Base-by-base conservation (phyloP, 495 filamentous ascomycete species). In the Cudoniella acicularis region DNA sequence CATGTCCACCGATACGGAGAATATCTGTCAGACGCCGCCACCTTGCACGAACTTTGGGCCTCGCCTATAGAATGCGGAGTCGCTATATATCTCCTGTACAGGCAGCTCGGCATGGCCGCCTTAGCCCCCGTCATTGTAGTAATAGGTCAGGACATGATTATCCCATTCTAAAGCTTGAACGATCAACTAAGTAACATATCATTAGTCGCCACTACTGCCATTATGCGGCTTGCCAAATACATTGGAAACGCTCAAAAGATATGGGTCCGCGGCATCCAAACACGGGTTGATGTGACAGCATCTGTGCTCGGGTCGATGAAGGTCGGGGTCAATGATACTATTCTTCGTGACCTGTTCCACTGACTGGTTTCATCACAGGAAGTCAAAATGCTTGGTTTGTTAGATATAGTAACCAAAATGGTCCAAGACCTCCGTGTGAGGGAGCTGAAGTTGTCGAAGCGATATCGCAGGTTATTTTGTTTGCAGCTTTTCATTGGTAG, bases 1-100 rank as follows among this genome's bases (percentile, higher is more conserved):
- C 4, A 85, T 87, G 82, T 81, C 79, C 55, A 67, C 65, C 18
- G 72, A 73, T 49, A 62, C 64, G 50, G 69, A 74, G 54, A 58
- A 65, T 1, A 70, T 72, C 46, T 72, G 72, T 3, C 66, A 71
- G 22, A 80, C 1, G 75, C 77, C 67, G 68, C 73, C 18, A 69
- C 67, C 22, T 69, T 84, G 48, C 80, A 87, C 56, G 82, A 86
- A 54, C 71, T 82, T 24, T 87, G 83, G 83, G 72, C 70, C 3
- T 67, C 60, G 42, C 47, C 65, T 4, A 66, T 72, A 62, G 63
- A 66, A 22, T 45, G 67, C 11, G 62, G 25, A 18, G 59, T 71
- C 20, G 69, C 67, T n/a, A 45, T 63, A n/a, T 71, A 41, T 20
- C 55, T 71, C 16, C 50, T 71, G 2, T 26, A 69, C 10, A 54